A percentile compares a stretch with the other conserved stretches of the same genome.
Evolutionary conservation across 2,329 filamentous ascomycete genomes (phyloP).

Genomic region (Colletotrichum filicis): DNA sequence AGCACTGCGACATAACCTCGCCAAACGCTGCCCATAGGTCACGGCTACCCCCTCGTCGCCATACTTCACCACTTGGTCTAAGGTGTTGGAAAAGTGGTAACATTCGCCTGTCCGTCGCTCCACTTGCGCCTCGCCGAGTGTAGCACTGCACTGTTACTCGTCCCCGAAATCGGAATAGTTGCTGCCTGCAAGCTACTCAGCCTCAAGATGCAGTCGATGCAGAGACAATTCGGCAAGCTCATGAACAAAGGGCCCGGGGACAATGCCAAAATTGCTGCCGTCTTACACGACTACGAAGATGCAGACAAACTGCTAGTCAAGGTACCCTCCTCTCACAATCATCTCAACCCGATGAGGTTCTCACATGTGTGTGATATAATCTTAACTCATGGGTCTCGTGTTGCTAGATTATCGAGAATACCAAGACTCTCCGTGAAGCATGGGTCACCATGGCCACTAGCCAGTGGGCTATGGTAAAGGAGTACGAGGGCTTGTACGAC

Average conservation of each 20-base stretch:
- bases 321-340: constrained; percentile 55
- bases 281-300: constrained; percentile 84
- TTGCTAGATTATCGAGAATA: constrained; percentile 77
- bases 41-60: background rate
- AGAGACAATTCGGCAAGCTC: constrained; percentile 79
- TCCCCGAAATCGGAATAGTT: background rate
- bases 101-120: background rate
- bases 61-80: background rate
- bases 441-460: constrained; percentile 79
- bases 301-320: constrained; percentile 79
- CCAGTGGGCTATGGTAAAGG: constrained; percentile 73
- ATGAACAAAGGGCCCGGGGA: constrained; percentile 76
- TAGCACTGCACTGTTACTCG: background rate
- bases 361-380: background rate
- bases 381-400: background rate
- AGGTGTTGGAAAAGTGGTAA: background rate
- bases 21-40: background rate
- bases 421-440: constrained; percentile 80
- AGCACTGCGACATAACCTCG: background rate
- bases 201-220: constrained; percentile 74
- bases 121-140: background rate
- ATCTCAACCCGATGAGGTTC: constrained; percentile 13
- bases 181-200: background rate
- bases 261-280: constrained; percentile 78
- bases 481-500: constrained; percentile 80